These are phyloP conservation scores for Globisporangium mamillatum DNA, from an alignment of 352 stramenopile genomes.

Conservation along the genomic window DNA sequence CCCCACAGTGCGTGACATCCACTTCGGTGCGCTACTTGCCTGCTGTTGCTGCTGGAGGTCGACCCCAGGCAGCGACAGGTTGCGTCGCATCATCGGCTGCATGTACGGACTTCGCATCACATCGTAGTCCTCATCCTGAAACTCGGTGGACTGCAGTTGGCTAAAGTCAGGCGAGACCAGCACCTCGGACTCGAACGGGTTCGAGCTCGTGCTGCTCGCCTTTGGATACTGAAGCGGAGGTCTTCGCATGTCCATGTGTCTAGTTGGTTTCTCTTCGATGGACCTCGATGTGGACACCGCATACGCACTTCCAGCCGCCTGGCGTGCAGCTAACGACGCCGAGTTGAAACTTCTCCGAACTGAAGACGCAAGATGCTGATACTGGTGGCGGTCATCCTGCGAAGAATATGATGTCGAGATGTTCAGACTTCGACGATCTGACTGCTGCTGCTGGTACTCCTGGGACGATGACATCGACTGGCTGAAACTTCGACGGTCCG, in stretches of 20 bases:
- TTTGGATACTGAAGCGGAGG: conserved; percentile 10
- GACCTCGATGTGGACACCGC: neutral
- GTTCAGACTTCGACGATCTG: conserved; percentile 3
- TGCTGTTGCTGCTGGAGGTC: conserved; percentile 18
- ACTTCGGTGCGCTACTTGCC: conserved; percentile 10
- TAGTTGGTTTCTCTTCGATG: neutral
- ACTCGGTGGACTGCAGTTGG: conserved; percentile 10
- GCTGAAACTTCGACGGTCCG: neutral
- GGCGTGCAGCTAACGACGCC: neutral
- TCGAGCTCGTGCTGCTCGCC: conserved; percentile 12
- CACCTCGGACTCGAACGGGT: conserved; percentile 15
- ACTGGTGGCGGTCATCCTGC: neutral
- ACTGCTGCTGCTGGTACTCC: neutral
- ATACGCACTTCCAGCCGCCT: neutral
- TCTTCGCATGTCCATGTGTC: conserved; percentile 11
- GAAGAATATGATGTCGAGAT: neutral
- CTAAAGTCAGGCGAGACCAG: conserved; percentile 22
- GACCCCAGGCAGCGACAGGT: conserved; percentile 32
- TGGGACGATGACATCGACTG: neutral
- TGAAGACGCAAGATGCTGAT: neutral
- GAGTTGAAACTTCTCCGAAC: neutral
- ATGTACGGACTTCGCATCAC: conserved; percentile 12
- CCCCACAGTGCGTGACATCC: conserved; percentile 14
- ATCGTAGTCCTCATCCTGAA: conserved; percentile 22
- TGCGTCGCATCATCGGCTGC: conserved; percentile 34